Conservation (phyloP, 2,329 filamentous ascomycete genomes). For the Alternaria sp. region DNA sequence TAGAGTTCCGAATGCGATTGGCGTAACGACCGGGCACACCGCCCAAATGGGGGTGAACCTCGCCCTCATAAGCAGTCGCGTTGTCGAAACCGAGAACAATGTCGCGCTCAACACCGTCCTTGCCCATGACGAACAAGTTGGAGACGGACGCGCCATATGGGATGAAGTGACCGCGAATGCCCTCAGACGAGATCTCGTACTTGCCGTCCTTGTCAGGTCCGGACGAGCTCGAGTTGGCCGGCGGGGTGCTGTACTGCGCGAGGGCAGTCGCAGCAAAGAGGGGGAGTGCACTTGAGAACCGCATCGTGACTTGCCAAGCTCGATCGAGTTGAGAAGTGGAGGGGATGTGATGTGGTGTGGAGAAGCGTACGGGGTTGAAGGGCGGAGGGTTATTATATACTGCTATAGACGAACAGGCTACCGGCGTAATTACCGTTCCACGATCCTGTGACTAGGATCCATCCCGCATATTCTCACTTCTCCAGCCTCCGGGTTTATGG, state of each 20-base stretch:
- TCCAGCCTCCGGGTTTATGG: slow-evolving; percentile 16
- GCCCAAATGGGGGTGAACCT: slow-evolving; percentile 75
- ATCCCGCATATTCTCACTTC: slow-evolving; percentile 14
- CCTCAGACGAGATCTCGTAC: slow-evolving; percentile 72
- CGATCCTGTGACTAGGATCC: slow-evolving; percentile 28
- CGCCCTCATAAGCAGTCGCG: slow-evolving; percentile 70
- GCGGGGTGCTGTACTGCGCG: slow-evolving; percentile 31
- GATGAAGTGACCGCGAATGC: slow-evolving; percentile 73
- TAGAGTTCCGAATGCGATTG: slow-evolving; percentile 80
- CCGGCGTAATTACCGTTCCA: slow-evolving; percentile 22
- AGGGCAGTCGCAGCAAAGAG: slow-evolving; percentile 34
- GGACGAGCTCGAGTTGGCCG: slow-evolving; percentile 24
- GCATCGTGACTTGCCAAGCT: slow-evolving; percentile 33
- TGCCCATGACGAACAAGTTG: slow-evolving; percentile 73
- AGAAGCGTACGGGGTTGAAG: slow-evolving; percentile 11
- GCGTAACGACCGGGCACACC: slow-evolving; percentile 78
- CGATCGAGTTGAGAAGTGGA: slow-evolving; percentile 21
- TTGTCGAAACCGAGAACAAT: slow-evolving; percentile 79
- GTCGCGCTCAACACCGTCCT: slow-evolving; percentile 71
- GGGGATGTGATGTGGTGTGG: slow-evolving; percentile 22
- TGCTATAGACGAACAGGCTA: slow-evolving; percentile 10
- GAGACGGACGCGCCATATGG: slow-evolving; percentile 76
- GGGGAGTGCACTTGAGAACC: slow-evolving; percentile 28
- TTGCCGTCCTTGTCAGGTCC: slow-evolving; percentile 58
- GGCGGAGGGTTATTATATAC: slow-evolving; percentile 20